Base-by-base conservation (phyloP, 495 filamentous ascomycete genomes). In the Amphirosellinia nigrospora region DNA sequence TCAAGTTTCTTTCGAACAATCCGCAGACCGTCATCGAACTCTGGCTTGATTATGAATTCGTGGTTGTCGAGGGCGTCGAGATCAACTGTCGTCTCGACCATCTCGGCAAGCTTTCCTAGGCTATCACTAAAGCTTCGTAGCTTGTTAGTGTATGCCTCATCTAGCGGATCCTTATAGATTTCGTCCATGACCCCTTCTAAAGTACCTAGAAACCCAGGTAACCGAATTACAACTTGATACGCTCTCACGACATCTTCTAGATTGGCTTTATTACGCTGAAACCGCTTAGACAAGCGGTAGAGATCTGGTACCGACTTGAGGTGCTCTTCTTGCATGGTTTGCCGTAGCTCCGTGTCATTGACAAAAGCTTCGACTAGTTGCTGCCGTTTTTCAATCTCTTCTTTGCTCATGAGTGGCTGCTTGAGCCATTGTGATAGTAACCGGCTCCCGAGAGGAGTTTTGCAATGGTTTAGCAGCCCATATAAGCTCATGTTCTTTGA, bases 81-180 rank as follows among this genome's bases (percentile, higher is more conserved):
- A 74, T 99, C 96, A 62, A 99, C 95, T 0, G 96, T 98, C 2
- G 96, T 97, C 80, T 99, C 96, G 15, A 99, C 96, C 93, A 99
- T 97, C 76, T 99, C 96, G 72, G 96, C 93, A 39, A 99, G 83
- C 79, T 93, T 97, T 30, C 86, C 89, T 53, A 98, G 82, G 77
- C 90, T 93, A 73, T 95, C 90, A 8, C 91, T 92, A 70, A 92
- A 89, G 66, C 90, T 85, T 28, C 81, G 79, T 32, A 99, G 81
- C 75, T 97, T 97, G 34, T 89, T 85, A 7, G 94, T 97, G 73
- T 99, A 99, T 36, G 92, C 92, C 2, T 86, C 87, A 61, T 98
- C 94, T 19, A 99, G 81, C 0, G 95, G 92, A 68, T 94, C 92
- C 70, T 91, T 92, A 74, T 98, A 97, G 58, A 90, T 82, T 78